Evolutionary conservation across 2,329 filamentous ascomycete species (phyloP), one percentile per base, ranked within the genome.

Genomic region (Ophiocordyceps australis): DNA sequence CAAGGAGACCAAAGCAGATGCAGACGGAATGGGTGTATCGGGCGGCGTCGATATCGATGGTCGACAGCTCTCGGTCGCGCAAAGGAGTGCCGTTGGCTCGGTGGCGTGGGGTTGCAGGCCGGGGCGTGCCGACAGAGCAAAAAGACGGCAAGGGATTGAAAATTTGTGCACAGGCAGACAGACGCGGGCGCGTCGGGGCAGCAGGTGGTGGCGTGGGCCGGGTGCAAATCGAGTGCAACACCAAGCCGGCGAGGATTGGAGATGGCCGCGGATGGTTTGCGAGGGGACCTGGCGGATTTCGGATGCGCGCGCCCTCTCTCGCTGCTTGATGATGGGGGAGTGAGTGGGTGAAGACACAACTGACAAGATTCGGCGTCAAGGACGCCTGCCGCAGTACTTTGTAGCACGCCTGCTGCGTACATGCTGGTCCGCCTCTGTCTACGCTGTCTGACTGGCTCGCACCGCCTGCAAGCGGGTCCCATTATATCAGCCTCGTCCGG

Each of bases 271-370:
- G 62, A 68, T 68, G 62, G 50, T 59, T 60, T 58, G 57, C 55
- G 55, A 59, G 56, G 57, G 51, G 59, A 58, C 61, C 55, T 59
- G 59, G 60, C 56, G 62, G 64, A 60, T 64, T 64, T 65, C 59
- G 42, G 61, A 67, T 68, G 62, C 62, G 63, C 62, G 62, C 58
- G 47, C 31, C 30, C 35, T 37, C 30, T 32, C 54, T 60, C 50
- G 52, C 54, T 52, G 42, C 41, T 50, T 53, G 50, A 56, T 55
- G 53, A 58, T 55, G 53, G 50, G 52, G 50, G 56, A n/a, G n/a
- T n/a, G 57, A 58, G 49, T 57, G 55, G 57, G n/a, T 58, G 55
- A 59, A 55, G 54, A 56, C 54, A 57, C 54, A 55, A 50, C 47
- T 41, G 52, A 51, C 53, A 57, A 57, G 54, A 56, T 58, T 54